Evolutionary conservation across 2,329 filamentous ascomycete genomes (phyloP).

Genomic region (Beauveria sp.): DNA sequence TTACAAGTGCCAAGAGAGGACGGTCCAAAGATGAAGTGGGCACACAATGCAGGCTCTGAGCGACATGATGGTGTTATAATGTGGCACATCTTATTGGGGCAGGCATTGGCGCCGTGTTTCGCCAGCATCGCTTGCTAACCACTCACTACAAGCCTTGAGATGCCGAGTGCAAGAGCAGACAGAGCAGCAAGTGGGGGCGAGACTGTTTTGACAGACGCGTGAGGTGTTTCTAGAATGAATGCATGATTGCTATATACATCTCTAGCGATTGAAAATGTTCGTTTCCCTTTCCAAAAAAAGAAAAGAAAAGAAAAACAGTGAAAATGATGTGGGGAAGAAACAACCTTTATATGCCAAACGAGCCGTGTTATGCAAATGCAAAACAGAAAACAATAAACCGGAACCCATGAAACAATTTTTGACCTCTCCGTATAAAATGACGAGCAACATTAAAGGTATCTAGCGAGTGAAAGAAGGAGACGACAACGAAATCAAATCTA

Average conservation of each 20-base stretch:
- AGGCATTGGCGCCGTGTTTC: not conserved
- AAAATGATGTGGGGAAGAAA: not conserved
- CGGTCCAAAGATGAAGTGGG: not conserved
- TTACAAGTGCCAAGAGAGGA: not conserved
- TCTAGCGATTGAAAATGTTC: not conserved
- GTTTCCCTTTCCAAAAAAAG: not conserved
- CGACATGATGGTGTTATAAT: not conserved
- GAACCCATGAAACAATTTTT: not conserved
- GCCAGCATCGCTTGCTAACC: not conserved
- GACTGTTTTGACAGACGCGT: too few relatives aligned
- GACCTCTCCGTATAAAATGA: not conserved
- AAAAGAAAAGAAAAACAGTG: not conserved
- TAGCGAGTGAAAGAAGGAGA: constrained; percentile 1
- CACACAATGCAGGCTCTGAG: not conserved
- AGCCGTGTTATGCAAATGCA: constrained; percentile 4
- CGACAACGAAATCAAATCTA: not conserved
- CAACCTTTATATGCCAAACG: constrained; percentile 10
- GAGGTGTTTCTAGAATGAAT: too few relatives aligned
- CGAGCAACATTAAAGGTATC: constrained; percentile 6
- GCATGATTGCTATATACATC: constrained; percentile 1
- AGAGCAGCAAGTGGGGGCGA: too few relatives aligned
- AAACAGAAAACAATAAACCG: not conserved
- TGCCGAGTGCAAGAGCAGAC: too few relatives aligned
- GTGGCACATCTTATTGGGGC: not conserved
- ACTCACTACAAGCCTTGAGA: not conserved